Evolutionary conservation across 345 rosid species (phyloP).

Genomic region (Iberis pinnata): DNA sequence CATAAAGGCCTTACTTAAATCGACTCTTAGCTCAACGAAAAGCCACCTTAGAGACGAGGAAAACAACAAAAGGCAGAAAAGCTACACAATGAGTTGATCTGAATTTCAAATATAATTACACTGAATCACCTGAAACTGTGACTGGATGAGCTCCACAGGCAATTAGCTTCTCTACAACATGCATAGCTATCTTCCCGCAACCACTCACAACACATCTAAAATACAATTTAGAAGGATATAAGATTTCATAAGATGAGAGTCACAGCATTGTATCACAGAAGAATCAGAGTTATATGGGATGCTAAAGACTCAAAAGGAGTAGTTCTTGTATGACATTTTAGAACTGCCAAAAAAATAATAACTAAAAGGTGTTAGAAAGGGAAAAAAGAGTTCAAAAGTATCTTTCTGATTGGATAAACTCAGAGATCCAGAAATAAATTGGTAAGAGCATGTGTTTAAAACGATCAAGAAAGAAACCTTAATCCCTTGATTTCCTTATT

Average conservation of each 20-base stretch:
- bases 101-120: too few relatives aligned
- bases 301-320: constrained; percentile 1
- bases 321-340: background rate
- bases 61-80: background rate
- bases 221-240: constrained; percentile 7
- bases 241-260: background rate
- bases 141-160: constrained; percentile 92
- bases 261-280: background rate
- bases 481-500: constrained; percentile 91
- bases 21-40: background rate
- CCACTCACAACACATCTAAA: constrained; percentile 93
- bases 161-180: constrained; percentile 93
- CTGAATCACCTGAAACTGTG: constrained; percentile 66
- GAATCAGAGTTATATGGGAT: background rate
- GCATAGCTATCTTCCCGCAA: constrained; percentile 97
- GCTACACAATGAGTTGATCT: background rate
- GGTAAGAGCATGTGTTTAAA: constrained; percentile 1
- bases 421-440: background rate
- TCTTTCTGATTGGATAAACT: constrained; percentile 6
- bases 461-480: constrained; percentile 44
- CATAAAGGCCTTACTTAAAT: background rate
- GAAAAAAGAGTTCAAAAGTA: background rate
- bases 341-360: background rate
- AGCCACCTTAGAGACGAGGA: constrained; percentile 7
- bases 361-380: background rate